phyloP scores from a whole-genome alignment of 73 alveolate genomes.

The Tetrahymena borealis region DNA sequence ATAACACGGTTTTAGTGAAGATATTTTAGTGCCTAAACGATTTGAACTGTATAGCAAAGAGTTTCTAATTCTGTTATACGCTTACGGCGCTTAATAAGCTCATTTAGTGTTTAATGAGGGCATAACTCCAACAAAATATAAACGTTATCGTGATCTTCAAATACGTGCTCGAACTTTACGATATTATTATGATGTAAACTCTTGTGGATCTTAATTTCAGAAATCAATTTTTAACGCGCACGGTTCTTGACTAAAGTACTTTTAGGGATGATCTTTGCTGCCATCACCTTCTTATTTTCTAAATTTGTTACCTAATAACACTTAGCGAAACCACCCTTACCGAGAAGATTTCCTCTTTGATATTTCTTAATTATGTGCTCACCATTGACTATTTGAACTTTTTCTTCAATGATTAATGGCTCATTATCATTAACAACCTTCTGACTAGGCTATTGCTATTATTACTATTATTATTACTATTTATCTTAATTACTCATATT shows the following conservation, averaged over 20 bases:
- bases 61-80: constrained; percentile 90
- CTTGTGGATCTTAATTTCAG: constrained; percentile 92
- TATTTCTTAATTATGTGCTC: constrained; percentile 64
- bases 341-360: constrained; percentile 72
- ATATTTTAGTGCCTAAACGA: constrained; percentile 86
- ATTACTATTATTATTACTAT: neutral
- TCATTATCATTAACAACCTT: constrained; percentile 1
- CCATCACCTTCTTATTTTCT: constrained; percentile 65
- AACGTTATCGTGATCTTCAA: constrained; percentile 89
- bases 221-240: constrained; percentile 85
- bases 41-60: constrained; percentile 80
- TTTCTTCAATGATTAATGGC: constrained; percentile 59
- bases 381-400: constrained; percentile 53
- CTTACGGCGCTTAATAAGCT: constrained; percentile 90
- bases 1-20: constrained; percentile 89
- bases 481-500: neutral
- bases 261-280: constrained; percentile 90
- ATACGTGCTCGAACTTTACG: constrained; percentile 91
- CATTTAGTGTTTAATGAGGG: constrained; percentile 85
- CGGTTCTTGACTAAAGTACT: constrained; percentile 82
- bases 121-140: constrained; percentile 87
- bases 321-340: constrained; percentile 97
- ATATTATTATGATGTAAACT: constrained; percentile 83
- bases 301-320: constrained; percentile 83
- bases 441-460: neutral